A percentile compares a stretch with the other conserved stretches of the same genome.
phyloP scores from a whole-genome alignment of 495 filamentous ascomycete genomes.

The Emericellopsis terricola region DNA sequence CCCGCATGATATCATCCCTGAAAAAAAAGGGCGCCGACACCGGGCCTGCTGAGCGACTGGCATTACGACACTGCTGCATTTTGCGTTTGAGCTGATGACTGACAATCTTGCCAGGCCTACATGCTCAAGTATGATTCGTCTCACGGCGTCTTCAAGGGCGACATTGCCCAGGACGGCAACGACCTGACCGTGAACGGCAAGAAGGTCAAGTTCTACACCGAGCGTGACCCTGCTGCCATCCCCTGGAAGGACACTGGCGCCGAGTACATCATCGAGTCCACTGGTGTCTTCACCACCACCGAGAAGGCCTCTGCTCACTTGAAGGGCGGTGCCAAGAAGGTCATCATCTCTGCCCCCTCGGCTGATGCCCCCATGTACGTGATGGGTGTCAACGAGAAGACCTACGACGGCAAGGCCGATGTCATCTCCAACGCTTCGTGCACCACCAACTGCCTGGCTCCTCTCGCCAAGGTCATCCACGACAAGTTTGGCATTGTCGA shows the following conservation, averaged over 20 bases:
- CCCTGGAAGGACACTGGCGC: conserved; percentile 82
- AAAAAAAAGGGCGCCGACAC: no score
- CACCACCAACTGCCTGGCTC: conserved; percentile 99
- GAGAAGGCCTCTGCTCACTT: conserved; percentile 92
- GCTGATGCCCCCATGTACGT: conserved; percentile 99
- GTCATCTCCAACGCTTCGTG: conserved; percentile 99
- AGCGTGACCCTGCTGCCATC: conserved; percentile 81
- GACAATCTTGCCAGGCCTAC: no score
- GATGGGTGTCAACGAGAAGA: conserved; percentile 94
- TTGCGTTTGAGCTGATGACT: no score
- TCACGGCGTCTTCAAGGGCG: conserved; percentile 93
- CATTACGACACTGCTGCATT: background rate
- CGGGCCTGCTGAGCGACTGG: no score
- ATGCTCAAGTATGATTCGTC: conserved; percentile 98
- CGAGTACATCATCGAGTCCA: conserved; percentile 95
- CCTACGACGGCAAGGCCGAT: conserved; percentile 72
- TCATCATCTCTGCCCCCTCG: conserved; percentile 97
- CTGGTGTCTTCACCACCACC: conserved; percentile 97
- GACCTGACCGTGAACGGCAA: conserved; percentile 89
- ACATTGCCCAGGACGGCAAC: conserved; percentile 51
- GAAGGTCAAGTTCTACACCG: conserved; percentile 85
- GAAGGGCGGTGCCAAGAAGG: conserved; percentile 99
- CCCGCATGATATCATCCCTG: background rate
- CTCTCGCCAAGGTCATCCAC: conserved; percentile 96
- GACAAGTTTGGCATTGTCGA: conserved; percentile 95